Evolutionary conservation across 257 asterid genomes (phyloP).

Genomic region (Buddleja alternifolia): DNA sequence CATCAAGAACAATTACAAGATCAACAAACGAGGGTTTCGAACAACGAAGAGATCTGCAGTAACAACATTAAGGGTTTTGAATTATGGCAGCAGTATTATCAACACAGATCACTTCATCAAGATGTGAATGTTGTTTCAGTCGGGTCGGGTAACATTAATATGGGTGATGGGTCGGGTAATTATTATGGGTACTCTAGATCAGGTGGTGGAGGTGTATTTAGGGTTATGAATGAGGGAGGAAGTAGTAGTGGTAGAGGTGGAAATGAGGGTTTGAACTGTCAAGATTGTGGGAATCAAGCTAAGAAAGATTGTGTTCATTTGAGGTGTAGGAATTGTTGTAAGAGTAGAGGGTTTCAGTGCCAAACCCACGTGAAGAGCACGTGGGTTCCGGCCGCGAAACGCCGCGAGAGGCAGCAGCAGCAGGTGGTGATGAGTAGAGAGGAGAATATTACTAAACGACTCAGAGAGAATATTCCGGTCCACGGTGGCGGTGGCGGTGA

Average conservation of each 20-base stretch:
- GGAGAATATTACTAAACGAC: conserved; percentile 35
- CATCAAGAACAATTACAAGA: conserved; percentile 34
- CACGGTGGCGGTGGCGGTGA: conserved; percentile 7
- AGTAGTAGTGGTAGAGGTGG: no score
- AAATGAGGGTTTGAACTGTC: conserved; percentile 46
- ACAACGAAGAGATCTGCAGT: background rate
- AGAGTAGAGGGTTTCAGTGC: conserved; percentile 65
- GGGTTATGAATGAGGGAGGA: conserved; percentile 37
- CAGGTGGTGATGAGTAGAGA: background rate
- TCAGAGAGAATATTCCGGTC: conserved; percentile 32
- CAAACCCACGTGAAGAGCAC: conserved; percentile 69
- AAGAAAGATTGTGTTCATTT: conserved; percentile 65
- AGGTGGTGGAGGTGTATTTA: conserved; percentile 15
- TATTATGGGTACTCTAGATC: conserved; percentile 17
- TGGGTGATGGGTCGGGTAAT: conserved; percentile 13
- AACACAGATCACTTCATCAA: no score
- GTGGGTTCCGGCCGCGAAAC: conserved; percentile 67
- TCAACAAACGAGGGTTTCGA: conserved; percentile 74
- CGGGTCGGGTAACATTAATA: conserved; percentile 36
- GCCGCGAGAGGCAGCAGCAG: conserved; percentile 59
- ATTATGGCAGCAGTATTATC: conserved; percentile 79
- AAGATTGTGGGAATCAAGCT: conserved; percentile 77
- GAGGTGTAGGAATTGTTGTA: conserved; percentile 70
- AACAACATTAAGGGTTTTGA: no score
- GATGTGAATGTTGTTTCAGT: conserved; percentile 44